Percentiles rank a stretch among this genome's conserved stretches.
These are phyloP conservation scores for Aspergillus sp. DNA, from an alignment of 2,329 filamentous ascomycete species.

Conservation along the genomic window DNA sequence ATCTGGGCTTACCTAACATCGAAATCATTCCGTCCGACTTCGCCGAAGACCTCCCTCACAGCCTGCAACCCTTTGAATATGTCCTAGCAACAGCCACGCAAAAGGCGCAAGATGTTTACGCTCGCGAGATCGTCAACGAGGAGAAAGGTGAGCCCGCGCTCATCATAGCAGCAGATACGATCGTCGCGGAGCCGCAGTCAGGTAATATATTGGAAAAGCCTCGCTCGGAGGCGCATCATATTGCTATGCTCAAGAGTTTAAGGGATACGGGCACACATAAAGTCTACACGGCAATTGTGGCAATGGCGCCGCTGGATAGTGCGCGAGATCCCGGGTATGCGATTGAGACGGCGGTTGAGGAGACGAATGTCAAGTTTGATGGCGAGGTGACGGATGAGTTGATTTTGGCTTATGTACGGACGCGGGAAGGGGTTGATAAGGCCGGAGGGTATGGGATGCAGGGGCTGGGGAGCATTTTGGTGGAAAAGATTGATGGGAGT, in stretches of 20 bases:
- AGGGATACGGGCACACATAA: constrained; percentile 76
- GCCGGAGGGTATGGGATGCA: constrained; percentile 95
- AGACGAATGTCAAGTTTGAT: constrained; percentile 89
- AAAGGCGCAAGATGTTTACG: constrained; percentile 77
- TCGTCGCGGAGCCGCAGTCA: constrained; percentile 70
- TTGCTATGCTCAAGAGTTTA: constrained; percentile 78
- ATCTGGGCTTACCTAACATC: constrained; percentile 78
- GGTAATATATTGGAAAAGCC: constrained; percentile 92
- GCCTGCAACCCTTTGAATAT: constrained; percentile 81
- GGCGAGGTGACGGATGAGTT: constrained; percentile 74
- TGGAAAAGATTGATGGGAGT: constrained; percentile 84
- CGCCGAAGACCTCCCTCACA: constrained; percentile 82
- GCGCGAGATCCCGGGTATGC: constrained; percentile 82
- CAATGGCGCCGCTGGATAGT: constrained; percentile 79
- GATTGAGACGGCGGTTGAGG: constrained; percentile 78
- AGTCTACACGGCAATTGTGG: constrained; percentile 81
- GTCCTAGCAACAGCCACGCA: constrained; percentile 80
- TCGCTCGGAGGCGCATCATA: constrained; percentile 74
- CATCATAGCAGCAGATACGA: constrained; percentile 86
- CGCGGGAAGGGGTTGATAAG: constrained; percentile 91
- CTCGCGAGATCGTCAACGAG: constrained; percentile 56
- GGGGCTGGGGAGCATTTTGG: constrained; percentile 79
- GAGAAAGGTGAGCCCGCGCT: constrained; percentile 70
- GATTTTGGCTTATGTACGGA: constrained; percentile 66
- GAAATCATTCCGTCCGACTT: constrained; percentile 82